Percentiles rank a stretch among this genome's conserved stretches.
Evolutionary conservation across 805 yeast genomes (phyloP).

Genomic region (Candida silvatica): DNA sequence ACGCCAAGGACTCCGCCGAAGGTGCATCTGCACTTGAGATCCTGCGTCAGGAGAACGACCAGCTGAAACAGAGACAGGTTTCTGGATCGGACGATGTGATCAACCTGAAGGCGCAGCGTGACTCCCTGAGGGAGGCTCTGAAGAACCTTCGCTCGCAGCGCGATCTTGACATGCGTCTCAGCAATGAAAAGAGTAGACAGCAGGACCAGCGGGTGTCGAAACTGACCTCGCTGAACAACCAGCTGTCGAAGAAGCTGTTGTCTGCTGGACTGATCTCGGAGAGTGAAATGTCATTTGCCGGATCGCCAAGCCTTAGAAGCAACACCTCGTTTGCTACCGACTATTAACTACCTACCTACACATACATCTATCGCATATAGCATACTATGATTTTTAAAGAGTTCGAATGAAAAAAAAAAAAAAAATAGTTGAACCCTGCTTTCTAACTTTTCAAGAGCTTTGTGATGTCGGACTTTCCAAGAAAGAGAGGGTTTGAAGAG

Average conservation of each 20-base stretch:
- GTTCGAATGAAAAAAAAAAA: no score
- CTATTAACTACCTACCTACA: no score
- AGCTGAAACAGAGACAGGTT: constrained; percentile 25
- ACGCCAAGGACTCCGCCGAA: constrained; percentile 9
- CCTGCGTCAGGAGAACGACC: constrained; percentile 23
- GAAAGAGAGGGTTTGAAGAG: not conserved
- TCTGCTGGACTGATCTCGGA: constrained; percentile 2
- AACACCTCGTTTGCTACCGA: constrained; percentile 10
- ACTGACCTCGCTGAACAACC: constrained; percentile 10
- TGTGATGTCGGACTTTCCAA: no score
- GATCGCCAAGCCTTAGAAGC: constrained; percentile 10
- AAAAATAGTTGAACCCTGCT: no score
- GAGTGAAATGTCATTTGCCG: not conserved
- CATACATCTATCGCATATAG: no score
- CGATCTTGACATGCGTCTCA: constrained; percentile 9
- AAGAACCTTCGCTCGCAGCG: constrained; percentile 20
- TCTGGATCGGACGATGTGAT: constrained; percentile 7
- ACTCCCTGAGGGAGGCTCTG: constrained; percentile 8
- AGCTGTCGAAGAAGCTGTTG: constrained; percentile 6
- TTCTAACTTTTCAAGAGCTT: no score
- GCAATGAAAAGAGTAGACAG: constrained; percentile 3
- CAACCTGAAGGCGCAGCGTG: constrained; percentile 5
- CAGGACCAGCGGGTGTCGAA: constrained; percentile 3
- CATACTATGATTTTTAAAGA: no score
- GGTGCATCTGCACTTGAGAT: constrained; percentile 16